Evolutionary conservation across 148 eudicot species (phyloP).

Genomic region (Cornus controversa): DNA sequence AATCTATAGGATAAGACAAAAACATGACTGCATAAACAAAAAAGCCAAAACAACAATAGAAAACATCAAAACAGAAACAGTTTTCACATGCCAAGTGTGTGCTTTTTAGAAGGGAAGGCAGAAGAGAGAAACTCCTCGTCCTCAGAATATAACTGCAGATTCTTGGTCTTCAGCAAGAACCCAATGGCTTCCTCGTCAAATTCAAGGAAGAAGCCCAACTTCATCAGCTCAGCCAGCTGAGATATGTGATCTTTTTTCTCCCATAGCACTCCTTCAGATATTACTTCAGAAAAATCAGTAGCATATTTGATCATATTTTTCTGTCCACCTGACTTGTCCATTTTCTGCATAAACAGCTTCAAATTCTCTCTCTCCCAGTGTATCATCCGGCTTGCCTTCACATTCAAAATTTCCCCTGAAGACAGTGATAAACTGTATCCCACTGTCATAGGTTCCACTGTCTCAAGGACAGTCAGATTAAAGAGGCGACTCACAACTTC

Average conservation of each 20-base stretch:
- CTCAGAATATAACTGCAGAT: slow-evolving; percentile 50
- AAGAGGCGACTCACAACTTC: slow-evolving; percentile 36
- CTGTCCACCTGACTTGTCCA: slow-evolving; percentile 36
- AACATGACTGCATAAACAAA: background rate
- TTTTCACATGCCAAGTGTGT: slow-evolving; percentile 5
- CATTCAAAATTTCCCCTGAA: slow-evolving; percentile 41
- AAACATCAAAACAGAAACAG: background rate
- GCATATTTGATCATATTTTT: no score
- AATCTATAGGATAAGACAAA: no score
- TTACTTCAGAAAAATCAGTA: no score
- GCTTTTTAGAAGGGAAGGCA: slow-evolving; percentile 29
- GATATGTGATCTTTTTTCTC: slow-evolving; percentile 39
- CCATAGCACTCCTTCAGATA: slow-evolving; percentile 3
- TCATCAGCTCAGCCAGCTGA: slow-evolving; percentile 50
- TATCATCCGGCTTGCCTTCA: slow-evolving; percentile 34
- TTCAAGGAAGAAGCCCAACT: slow-evolving; percentile 43
- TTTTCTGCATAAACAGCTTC: slow-evolving; percentile 36
- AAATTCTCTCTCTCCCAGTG: slow-evolving; percentile 49
- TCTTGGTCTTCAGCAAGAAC: slow-evolving; percentile 53
- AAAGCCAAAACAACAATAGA: background rate
- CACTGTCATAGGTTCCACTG: slow-evolving; percentile 31
- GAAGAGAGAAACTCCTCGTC: slow-evolving; percentile 53
- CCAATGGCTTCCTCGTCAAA: slow-evolving; percentile 54
- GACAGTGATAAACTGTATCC: slow-evolving; percentile 33
- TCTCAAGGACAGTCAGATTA: slow-evolving; percentile 27